phyloP scores from a whole-genome alignment of 2,329 filamentous ascomycete species.

The Botrytis paeoniae region DNA sequence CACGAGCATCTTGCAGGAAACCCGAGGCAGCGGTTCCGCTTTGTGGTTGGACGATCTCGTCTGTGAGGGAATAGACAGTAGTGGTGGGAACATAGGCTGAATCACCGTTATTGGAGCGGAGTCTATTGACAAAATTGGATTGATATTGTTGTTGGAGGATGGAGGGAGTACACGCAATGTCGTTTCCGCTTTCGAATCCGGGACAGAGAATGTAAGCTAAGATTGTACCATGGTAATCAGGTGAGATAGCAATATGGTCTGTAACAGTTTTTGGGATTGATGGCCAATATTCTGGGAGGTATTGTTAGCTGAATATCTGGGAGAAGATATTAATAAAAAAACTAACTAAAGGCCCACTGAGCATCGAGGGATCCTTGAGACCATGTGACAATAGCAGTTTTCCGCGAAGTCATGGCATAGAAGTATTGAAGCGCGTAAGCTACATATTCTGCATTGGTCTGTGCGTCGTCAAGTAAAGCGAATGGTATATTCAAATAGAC shows the following conservation, averaged over 20 bases:
- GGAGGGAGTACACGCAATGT: neutral
- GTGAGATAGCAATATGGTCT: constrained; percentile 52
- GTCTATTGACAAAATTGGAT: constrained; percentile 43
- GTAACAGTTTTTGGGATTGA: constrained; percentile 45
- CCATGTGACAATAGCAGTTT: constrained; percentile 50
- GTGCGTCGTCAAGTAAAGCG: constrained; percentile 47
- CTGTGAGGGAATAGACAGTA: constrained; percentile 48
- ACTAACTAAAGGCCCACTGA: constrained; percentile 52
- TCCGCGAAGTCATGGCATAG: constrained; percentile 38
- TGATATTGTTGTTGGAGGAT: constrained; percentile 45
- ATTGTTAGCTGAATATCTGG: neutral
- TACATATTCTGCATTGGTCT: constrained; percentile 53
- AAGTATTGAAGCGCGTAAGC: constrained; percentile 59
- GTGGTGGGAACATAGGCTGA: constrained; percentile 55
- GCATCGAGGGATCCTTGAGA: constrained; percentile 53
- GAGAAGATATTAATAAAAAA: neutral
- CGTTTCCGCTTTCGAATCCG: constrained; percentile 15
- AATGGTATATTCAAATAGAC: constrained; percentile 56
- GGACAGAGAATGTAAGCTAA: constrained; percentile 37
- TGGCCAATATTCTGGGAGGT: constrained; percentile 48
- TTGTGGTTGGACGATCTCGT: constrained; percentile 53
- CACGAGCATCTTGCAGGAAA: constrained; percentile 38
- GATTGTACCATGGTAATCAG: constrained; percentile 52
- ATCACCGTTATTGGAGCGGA: constrained; percentile 47
- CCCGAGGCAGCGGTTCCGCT: constrained; percentile 47